Base-by-base conservation (phyloP, 305 asterid genomes). In the Solanum aculeatissimum region DNA sequence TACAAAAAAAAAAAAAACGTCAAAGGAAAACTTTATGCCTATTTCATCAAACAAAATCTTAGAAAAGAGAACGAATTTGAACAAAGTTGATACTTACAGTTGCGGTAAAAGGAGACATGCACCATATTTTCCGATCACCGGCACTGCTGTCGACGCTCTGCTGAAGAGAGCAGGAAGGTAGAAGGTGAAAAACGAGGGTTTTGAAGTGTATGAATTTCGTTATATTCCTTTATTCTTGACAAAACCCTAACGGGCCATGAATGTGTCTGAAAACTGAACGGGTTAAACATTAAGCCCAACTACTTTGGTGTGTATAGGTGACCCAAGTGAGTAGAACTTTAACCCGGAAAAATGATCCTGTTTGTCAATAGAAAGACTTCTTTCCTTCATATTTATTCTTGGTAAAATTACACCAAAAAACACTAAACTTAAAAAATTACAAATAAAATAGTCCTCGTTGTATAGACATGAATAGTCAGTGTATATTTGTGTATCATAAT, bases 21-120 rank as follows among this genome's bases (percentile, higher is more conserved):
- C n/a, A n/a, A 38, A 38, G 40, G 40, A 38, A 38, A 38, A 2
- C 21, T 40, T 40, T 40, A 40, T 40, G 45, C 7, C 9, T 40
- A 40, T 40, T 42, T 14, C 35, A 32, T 69, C 42, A 69, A 69
- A 14, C 11, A 42, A 29, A 19, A 1, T 29, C 35, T 2, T 9
- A 35, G 35, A 69, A 69, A 11, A 29, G 45, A 3, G 40, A 38
- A 3, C n/a, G n/a, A n/a, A 38, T 0, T 38, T 40, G 8, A 2
- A 40, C 7, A 35, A 12, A 47, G 4, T 13, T 8, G 49, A 40
- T 11, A 21, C 89, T 83, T 84, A 89, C 87, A 87, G 86, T 89
- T 89, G 49, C 89, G 87, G 43, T 89, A 87, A 77, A 89, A 89
- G 9, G 75, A 43, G 29, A 89, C 89, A 83, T 89, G 89, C 70